A percentile compares a stretch with the other conserved stretches of the same genome.
phyloP scores from a whole-genome alignment of 306 rosid genomes.

The Purshia tridentata region DNA sequence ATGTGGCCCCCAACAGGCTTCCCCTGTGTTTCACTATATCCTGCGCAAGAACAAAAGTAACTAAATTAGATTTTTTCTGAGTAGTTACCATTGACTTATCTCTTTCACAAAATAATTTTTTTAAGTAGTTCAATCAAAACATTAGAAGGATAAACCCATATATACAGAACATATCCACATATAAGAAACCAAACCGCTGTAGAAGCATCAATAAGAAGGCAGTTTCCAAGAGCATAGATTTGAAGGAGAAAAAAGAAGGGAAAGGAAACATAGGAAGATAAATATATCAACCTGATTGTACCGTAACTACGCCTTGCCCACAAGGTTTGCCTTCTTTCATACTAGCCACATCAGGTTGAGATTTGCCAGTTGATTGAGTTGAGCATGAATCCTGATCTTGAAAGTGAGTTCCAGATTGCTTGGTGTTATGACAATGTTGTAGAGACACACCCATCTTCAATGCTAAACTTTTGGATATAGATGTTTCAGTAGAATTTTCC shows the following conservation, averaged over 20 bases:
- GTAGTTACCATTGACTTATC: not conserved
- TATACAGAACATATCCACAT: not conserved
- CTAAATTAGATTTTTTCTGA: slow-evolving; percentile 26
- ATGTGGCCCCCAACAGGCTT: slow-evolving; percentile 31
- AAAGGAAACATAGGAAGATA: not conserved
- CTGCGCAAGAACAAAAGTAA: slow-evolving; percentile 34
- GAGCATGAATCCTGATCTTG: slow-evolving; percentile 69
- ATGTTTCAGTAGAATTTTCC: slow-evolving; percentile 39
- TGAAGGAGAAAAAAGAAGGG: not conserved
- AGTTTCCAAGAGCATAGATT: slow-evolving; percentile 1
- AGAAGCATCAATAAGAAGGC: slow-evolving; percentile 1
- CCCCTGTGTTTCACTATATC: slow-evolving; percentile 30
- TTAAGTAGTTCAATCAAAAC: no score
- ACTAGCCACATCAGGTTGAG: slow-evolving; percentile 42
- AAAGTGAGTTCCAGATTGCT: slow-evolving; percentile 39
- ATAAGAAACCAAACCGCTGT: not conserved
- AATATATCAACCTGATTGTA: slow-evolving; percentile 40
- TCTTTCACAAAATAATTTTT: not conserved
- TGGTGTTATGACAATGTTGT: slow-evolving; percentile 37
- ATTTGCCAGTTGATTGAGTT: slow-evolving; percentile 58
- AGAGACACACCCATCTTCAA: slow-evolving; percentile 48
- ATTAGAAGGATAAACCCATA: not conserved
- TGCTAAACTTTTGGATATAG: slow-evolving; percentile 39
- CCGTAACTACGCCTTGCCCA: slow-evolving; percentile 32
- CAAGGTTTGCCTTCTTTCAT: slow-evolving; percentile 25